These are phyloP conservation scores for Annulohypoxylon stygium DNA, from an alignment of 495 filamentous ascomycete species.

Conservation along the genomic window DNA sequence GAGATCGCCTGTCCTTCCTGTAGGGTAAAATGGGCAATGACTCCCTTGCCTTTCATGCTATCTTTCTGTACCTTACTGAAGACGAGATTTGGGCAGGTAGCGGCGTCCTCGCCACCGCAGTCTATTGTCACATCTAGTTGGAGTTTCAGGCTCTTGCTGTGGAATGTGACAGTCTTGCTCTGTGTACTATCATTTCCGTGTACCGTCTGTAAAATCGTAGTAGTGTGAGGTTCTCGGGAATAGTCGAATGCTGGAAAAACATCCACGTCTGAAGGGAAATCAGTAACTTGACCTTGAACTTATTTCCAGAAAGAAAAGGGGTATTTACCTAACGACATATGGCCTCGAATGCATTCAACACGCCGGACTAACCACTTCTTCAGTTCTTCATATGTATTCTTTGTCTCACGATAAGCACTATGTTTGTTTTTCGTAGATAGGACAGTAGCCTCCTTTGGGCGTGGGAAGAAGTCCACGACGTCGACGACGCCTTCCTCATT, in stretches of 20 bases:
- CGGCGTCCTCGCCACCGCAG: conserved; percentile 63
- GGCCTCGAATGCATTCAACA: conserved; percentile 75
- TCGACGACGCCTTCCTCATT: conserved; percentile 77
- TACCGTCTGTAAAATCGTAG: conserved; percentile 59
- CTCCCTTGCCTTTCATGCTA: conserved; percentile 69
- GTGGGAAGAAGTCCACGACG: conserved; percentile 79
- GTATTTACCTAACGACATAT: conserved; percentile 63
- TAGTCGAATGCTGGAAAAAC: conserved; percentile 80
- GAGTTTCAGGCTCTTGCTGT: conserved; percentile 66
- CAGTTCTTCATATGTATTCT: conserved; percentile 64
- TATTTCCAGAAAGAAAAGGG: not conserved
- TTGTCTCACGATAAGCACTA: conserved; percentile 65
- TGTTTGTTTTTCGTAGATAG: conserved; percentile 59
- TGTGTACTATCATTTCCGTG: conserved; percentile 52
- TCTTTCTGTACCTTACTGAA: conserved; percentile 65
- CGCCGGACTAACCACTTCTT: conserved; percentile 74
- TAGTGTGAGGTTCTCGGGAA: conserved; percentile 69
- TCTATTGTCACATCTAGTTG: conserved; percentile 75
- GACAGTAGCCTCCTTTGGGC: conserved; percentile 63
- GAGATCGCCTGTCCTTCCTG: conserved; percentile 75
- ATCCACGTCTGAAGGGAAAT: conserved; percentile 62
- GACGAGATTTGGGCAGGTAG: conserved; percentile 60
- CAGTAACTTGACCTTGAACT: not conserved
- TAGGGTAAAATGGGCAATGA: conserved; percentile 68
- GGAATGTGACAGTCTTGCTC: conserved; percentile 73